These are phyloP conservation scores for Phaseolus lunatus DNA, from an alignment of 306 rosid genomes.

Conservation along the genomic window DNA sequence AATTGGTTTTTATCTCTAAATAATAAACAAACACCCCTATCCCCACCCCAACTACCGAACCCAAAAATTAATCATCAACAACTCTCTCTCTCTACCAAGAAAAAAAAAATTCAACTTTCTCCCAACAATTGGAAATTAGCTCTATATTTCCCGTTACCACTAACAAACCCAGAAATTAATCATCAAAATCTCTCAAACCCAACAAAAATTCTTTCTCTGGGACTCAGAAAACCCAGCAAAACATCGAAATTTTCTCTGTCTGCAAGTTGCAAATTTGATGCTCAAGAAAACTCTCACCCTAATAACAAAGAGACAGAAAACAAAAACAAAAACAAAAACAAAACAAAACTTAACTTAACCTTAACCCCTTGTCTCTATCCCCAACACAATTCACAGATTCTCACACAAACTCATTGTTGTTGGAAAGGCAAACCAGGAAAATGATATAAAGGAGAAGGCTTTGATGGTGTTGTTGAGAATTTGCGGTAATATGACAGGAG, in stretches of 20 bases:
- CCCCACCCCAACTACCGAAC: neutral
- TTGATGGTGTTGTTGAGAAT: slow-evolving; percentile 16
- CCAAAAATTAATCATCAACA: neutral
- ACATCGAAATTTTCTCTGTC: slow-evolving; percentile 36
- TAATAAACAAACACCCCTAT: neutral
- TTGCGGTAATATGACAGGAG: neutral
- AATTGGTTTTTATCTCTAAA: neutral
- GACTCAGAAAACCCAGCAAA: slow-evolving; percentile 28
- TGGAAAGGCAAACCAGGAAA: neutral
- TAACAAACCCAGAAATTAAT: slow-evolving; percentile 35
- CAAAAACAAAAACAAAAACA: neutral
- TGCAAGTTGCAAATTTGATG: slow-evolving; percentile 35
- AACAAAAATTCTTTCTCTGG: slow-evolving; percentile 3
- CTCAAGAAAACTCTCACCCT: slow-evolving; percentile 4
- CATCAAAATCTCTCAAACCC: slow-evolving; percentile 42
- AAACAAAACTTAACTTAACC: neutral
- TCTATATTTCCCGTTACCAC: neutral
- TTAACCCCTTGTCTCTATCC: neutral
- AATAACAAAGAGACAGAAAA: neutral
- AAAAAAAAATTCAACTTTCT: slow-evolving; percentile 9
- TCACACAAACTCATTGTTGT: neutral
- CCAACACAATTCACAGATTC: slow-evolving; percentile 21
- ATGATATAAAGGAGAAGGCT: neutral
- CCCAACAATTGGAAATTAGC: neutral
- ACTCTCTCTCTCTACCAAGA: neutral